Evolutionary conservation across 1,139 yeast species (phyloP).

Genomic region (Hyphopichia fennica): DNA sequence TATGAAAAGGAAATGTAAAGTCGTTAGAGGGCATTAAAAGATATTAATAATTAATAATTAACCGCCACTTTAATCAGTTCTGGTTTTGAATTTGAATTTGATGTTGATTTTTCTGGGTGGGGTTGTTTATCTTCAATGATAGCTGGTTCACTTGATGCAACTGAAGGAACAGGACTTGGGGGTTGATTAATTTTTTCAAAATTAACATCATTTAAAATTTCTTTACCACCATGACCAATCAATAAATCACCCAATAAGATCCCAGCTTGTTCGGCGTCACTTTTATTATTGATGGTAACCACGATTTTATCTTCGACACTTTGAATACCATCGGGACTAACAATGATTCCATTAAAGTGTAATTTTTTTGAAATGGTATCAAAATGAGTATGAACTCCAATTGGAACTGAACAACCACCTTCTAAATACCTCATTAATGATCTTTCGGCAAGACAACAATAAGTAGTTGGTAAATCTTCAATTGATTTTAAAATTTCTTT

Average conservation of each 20-base stretch:
- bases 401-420: constrained; percentile 98
- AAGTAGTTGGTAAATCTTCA: constrained; percentile 65
- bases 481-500: constrained; percentile 59
- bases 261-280: constrained; percentile 76
- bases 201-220: constrained; percentile 77
- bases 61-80: neutral
- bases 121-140: neutral
- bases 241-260: constrained; percentile 64
- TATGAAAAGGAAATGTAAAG: too few relatives aligned
- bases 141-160: neutral
- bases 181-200: constrained; percentile 58
- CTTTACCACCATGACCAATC: constrained; percentile 76
- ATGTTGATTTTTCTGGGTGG: neutral
- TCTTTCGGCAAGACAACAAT: constrained; percentile 89
- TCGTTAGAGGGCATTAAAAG: too few relatives aligned
- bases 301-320: constrained; percentile 56
- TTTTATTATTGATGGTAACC: constrained; percentile 36
- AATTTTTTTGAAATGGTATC: constrained; percentile 44
- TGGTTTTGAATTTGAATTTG: neutral
- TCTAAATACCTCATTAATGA: constrained; percentile 83
- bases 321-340: constrained; percentile 78
- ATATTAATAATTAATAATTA: too few relatives aligned
- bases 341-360: constrained; percentile 69
- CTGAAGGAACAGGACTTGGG: constrained; percentile 15
- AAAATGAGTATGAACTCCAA: constrained; percentile 76